Evolutionary conservation across 2,329 filamentous ascomycete genomes (phyloP).

Genomic region (Fusarium pseudocircinatum): DNA sequence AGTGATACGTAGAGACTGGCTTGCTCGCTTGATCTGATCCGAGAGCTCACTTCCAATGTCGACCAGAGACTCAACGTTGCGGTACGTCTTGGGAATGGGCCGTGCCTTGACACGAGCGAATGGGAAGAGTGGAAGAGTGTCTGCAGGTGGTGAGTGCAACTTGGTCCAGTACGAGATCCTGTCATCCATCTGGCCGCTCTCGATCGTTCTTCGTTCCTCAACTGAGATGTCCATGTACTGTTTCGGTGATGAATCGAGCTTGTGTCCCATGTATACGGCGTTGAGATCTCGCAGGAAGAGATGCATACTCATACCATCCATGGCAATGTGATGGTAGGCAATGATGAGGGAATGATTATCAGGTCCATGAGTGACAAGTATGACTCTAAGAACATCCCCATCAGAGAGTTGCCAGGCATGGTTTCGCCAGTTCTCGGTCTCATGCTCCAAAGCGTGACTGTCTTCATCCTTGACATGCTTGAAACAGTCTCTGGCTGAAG

Average conservation of each 20-base stretch:
- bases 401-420: background rate
- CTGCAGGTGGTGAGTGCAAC: background rate
- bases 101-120: background rate
- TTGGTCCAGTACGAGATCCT: background rate
- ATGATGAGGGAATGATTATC: background rate
- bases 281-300: background rate
- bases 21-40: background rate
- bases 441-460: background rate
- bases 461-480: background rate
- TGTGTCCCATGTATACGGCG: background rate
- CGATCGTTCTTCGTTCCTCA: background rate
- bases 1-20: background rate
- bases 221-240: background rate
- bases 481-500: background rate
- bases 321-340: background rate
- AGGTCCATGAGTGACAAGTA: background rate
- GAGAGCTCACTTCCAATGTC: background rate
- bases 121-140: background rate
- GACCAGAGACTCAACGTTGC: background rate
- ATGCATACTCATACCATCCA: conserved; percentile 2
- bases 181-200: background rate
- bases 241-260: background rate
- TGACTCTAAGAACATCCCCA: background rate
- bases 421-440: background rate
- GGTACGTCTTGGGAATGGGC: background rate